These are phyloP conservation scores for Bimuria novae-zelandiae DNA, from an alignment of 2,329 filamentous ascomycete species.

Conservation along the genomic window DNA sequence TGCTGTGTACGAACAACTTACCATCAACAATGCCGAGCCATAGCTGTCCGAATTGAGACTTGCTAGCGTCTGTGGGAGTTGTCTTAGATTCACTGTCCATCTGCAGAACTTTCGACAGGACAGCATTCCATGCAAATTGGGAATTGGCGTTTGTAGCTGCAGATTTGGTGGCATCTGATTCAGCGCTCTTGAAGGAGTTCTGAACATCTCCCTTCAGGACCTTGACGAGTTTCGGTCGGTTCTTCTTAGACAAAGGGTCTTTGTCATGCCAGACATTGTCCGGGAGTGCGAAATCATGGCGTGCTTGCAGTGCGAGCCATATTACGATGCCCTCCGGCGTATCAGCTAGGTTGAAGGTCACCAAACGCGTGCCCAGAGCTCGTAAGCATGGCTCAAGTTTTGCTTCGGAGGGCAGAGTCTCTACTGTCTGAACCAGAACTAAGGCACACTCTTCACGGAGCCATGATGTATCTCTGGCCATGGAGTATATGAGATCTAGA, in stretches of 20 bases:
- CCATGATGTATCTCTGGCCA: constrained; percentile 85
- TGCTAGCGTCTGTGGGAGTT: constrained; percentile 39
- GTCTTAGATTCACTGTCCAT: constrained; percentile 28
- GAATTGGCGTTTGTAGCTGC: constrained; percentile 79
- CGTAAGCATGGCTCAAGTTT: constrained; percentile 62
- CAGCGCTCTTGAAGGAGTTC: constrained; percentile 52
- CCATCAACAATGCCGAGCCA: constrained; percentile 88
- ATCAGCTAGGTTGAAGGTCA: constrained; percentile 69
- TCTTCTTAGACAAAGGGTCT: constrained; percentile 72
- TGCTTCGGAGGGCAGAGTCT: constrained; percentile 53
- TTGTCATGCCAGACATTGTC: constrained; percentile 72
- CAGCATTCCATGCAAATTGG: constrained; percentile 85
- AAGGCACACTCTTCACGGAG: constrained; percentile 85
- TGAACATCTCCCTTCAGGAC: constrained; percentile 77
- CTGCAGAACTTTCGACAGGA: constrained; percentile 58
- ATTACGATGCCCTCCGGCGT: constrained; percentile 89
- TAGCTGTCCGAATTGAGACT: constrained; percentile 69
- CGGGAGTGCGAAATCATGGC: constrained; percentile 68
- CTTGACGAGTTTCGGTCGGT: constrained; percentile 70
- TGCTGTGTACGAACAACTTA: constrained; percentile 52
- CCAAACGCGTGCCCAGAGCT: constrained; percentile 65
- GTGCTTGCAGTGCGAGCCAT: constrained; percentile 73
- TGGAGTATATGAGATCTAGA: constrained; percentile 72
- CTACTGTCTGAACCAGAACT: constrained; percentile 74
- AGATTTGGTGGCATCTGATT: constrained; percentile 59